Evolutionary conservation across 1,284 basidiomycete genomes (phyloP).

Genomic region (Chondrostereum purpureum): DNA sequence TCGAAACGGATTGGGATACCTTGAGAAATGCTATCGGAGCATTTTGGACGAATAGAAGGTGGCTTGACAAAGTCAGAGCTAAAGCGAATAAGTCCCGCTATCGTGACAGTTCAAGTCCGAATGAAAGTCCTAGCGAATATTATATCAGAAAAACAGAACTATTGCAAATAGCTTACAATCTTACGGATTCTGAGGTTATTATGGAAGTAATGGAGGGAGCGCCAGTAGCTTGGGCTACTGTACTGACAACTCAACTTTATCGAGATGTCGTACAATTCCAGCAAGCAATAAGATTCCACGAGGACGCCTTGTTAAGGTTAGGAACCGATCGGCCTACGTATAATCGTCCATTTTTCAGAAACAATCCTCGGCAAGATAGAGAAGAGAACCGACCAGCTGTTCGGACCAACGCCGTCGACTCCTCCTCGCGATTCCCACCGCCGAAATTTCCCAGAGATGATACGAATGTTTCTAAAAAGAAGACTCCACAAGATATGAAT

Average conservation of each 20-base stretch:
- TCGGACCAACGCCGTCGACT: constrained; percentile 5
- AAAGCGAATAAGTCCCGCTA: constrained; percentile 1
- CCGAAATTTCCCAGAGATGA: constrained; percentile 15
- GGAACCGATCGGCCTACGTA: not conserved
- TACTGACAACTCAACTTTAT: constrained; percentile 16
- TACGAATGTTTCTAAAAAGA: constrained; percentile 8
- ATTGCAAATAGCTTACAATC: too few species aligned
- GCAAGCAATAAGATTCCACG: constrained; percentile 16
- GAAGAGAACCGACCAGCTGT: not conserved
- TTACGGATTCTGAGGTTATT: constrained; percentile 17
- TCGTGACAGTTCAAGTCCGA: constrained; percentile 5
- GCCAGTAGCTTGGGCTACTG: constrained; percentile 16
- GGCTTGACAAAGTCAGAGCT: not conserved
- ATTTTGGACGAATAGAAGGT: constrained; percentile 2
- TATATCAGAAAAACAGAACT: constrained; percentile 13
- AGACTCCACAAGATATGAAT: constrained; percentile 15
- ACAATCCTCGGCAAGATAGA: constrained; percentile 1
- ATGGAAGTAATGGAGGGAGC: constrained; percentile 18
- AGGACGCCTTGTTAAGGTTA: constrained; percentile 12
- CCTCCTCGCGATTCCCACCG: not conserved
- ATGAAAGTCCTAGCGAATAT: constrained; percentile 14
- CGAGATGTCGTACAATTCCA: too few species aligned
- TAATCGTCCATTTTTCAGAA: not conserved
- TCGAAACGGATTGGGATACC: not conserved
- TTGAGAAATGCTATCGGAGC: constrained; percentile 1